Evolutionary conservation across 441 rosid genomes (phyloP).

Genomic region (Iberis amara): DNA sequence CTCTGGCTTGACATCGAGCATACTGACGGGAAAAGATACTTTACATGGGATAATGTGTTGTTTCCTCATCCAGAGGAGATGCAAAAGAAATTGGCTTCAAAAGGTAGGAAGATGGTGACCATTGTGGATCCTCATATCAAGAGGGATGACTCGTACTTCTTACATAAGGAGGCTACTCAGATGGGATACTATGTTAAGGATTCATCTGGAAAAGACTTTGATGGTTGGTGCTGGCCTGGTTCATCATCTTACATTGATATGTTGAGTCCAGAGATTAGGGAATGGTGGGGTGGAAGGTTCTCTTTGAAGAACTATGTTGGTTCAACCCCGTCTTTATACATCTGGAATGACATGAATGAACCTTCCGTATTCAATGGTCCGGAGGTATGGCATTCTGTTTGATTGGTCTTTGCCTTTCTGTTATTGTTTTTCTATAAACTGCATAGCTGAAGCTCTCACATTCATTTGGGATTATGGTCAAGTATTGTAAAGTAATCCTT

Average conservation of each 20-base stretch:
- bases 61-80: slow-evolving; percentile 93
- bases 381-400: slow-evolving; percentile 54
- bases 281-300: slow-evolving; percentile 90
- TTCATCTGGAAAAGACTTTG: slow-evolving; percentile 77
- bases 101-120: slow-evolving; percentile 95
- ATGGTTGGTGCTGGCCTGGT: slow-evolving; percentile 99
- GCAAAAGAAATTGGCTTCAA: slow-evolving; percentile 82
- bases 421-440: slow-evolving; percentile 10
- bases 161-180: slow-evolving; percentile 83
- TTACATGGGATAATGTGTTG: slow-evolving; percentile 77
- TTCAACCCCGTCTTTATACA: slow-evolving; percentile 84
- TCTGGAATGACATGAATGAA: slow-evolving; percentile 99
- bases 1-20: slow-evolving; percentile 98
- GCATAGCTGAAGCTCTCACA: slow-evolving; percentile 9
- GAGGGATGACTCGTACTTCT: slow-evolving; percentile 67
- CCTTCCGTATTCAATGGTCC: slow-evolving; percentile 99
- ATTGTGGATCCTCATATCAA: slow-evolving; percentile 97
- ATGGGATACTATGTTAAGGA: slow-evolving; percentile 89
- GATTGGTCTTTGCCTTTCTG: slow-evolving; percentile 1
- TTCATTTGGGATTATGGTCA: too few relatives aligned
- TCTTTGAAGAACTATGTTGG: slow-evolving; percentile 69
- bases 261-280: slow-evolving; percentile 79
- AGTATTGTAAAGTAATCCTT: not conserved
- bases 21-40: slow-evolving; percentile 85
- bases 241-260: slow-evolving; percentile 84